phyloP scores from a whole-genome alignment of 2,329 filamentous ascomycete genomes.

The Pseudopyricularia cyperi region DNA sequence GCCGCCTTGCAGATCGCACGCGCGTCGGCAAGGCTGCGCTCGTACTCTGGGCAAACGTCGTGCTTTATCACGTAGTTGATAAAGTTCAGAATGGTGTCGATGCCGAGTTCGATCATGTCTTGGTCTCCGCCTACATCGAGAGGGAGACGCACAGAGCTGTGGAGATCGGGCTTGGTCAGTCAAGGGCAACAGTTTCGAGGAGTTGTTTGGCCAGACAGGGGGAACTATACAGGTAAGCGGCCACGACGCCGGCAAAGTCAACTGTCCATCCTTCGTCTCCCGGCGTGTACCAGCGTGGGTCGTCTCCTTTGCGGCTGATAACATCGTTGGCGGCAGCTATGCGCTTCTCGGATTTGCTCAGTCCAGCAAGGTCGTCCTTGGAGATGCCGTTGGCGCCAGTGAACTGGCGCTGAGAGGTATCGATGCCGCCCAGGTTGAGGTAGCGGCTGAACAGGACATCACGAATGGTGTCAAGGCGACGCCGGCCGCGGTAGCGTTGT shows the following conservation, averaged over 20 bases:
- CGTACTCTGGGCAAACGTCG: slow-evolving; percentile 74
- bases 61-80: slow-evolving; percentile 78
- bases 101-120: slow-evolving; percentile 41
- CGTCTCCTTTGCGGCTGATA: slow-evolving; percentile 29
- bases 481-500: slow-evolving; percentile 63
- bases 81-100: slow-evolving; percentile 68
- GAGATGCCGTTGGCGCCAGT: slow-evolving; percentile 37
- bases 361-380: slow-evolving; percentile 32
- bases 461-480: slow-evolving; percentile 56
- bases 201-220: neutral
- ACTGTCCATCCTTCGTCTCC: slow-evolving; percentile 52
- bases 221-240: slow-evolving; percentile 58
- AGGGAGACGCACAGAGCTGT: slow-evolving; percentile 42
- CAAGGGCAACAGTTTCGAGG: neutral
- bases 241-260: slow-evolving; percentile 67
- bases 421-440: slow-evolving; percentile 70
- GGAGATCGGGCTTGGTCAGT: neutral
- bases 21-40: slow-evolving; percentile 51
- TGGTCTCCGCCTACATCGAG: slow-evolving; percentile 42
- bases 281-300: slow-evolving; percentile 36
- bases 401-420: slow-evolving; percentile 43
- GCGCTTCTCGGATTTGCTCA: slow-evolving; percentile 52
- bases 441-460: slow-evolving; percentile 63
- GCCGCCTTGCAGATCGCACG: slow-evolving; percentile 54
- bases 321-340: slow-evolving; percentile 50